Evolutionary conservation across 805 yeast species (phyloP).

Genomic region (Metschnikowia borealis): DNA sequence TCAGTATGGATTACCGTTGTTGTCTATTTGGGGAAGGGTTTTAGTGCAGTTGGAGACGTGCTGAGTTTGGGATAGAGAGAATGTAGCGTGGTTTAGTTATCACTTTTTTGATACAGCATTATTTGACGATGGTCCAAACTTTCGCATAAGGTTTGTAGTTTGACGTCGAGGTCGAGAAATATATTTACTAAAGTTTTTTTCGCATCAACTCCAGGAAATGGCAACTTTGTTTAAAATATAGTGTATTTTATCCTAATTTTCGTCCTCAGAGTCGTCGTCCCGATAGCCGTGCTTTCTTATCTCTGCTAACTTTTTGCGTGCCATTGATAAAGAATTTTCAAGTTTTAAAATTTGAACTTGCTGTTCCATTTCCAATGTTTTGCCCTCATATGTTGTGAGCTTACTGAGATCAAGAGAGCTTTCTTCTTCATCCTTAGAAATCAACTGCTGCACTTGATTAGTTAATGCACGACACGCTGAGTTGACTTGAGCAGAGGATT

Average conservation of each 20-base stretch:
- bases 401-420: conserved; percentile 60
- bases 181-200: no score
- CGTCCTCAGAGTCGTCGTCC: conserved; percentile 38
- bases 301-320: conserved; percentile 80
- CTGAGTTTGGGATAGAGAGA: no score
- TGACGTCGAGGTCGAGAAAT: no score
- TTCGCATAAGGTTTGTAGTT: no score
- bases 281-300: conserved; percentile 75
- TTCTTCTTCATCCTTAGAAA: conserved; percentile 32
- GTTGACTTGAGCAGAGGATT: conserved; percentile 64
- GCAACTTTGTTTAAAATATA: background rate
- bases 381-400: conserved; percentile 72
- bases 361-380: conserved; percentile 86
- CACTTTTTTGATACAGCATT: no score
- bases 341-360: conserved; percentile 84
- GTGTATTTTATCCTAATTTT: background rate
- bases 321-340: conserved; percentile 65
- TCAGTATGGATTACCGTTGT: no score
- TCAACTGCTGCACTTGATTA: conserved; percentile 58
- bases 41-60: no score
- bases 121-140: no score
- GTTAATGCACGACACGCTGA: conserved; percentile 75
- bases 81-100: no score
- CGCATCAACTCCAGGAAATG: no score
- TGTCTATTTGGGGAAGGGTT: no score